Base-by-base conservation (phyloP, 202 grass and related monocot species). In the Eragrostis tef region DNA sequence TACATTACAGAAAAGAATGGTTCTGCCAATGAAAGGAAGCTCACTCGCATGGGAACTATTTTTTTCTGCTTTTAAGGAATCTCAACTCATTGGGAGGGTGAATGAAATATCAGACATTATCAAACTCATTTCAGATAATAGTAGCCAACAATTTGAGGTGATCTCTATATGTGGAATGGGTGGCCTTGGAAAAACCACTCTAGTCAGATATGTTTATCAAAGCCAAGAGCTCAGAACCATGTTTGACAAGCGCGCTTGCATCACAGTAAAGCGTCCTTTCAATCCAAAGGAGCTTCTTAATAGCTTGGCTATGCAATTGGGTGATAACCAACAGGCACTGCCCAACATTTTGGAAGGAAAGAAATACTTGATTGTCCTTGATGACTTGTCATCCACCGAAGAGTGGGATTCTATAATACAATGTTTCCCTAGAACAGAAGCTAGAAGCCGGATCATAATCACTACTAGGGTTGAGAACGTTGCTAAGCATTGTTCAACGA, bases 111-210 rank as follows among this genome's bases (percentile, higher is more conserved):
- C 0, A 6, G 51, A 69, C 0, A 21, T 84, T 19, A 41, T 70
- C 0, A 25, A n/a, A 19, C 5, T 84, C 11, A 10, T 84, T 70
- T 11, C 11, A 68, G 63, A n/a, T 9, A 20, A 75, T 74, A 0
- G 4, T 75, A n/a, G 15, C 4, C 0, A 42, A 3, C 0, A 67
- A 14, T 8, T 0, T 27, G 12, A 3, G 19, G 70, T 86, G 34
- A 66, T 86, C 1, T 26, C 76, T 0, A 21, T 81, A 16, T 65
- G 70, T 47, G 84, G 77, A 31, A 74, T 67, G 48, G 59, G 58
- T 15, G 84, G 70, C 19, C 5, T 75, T 1, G 77, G 84, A 0
- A 79, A 85, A 68, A 79, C 66, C 11, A 64, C 4, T 54, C 52
- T 71, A 10, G 53, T 39, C 41, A 60, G 8, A 19, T 8, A 20